Evolutionary conservation across 108 stramenopile genomes (phyloP).

Genomic region (Bacterosira constricta): DNA sequence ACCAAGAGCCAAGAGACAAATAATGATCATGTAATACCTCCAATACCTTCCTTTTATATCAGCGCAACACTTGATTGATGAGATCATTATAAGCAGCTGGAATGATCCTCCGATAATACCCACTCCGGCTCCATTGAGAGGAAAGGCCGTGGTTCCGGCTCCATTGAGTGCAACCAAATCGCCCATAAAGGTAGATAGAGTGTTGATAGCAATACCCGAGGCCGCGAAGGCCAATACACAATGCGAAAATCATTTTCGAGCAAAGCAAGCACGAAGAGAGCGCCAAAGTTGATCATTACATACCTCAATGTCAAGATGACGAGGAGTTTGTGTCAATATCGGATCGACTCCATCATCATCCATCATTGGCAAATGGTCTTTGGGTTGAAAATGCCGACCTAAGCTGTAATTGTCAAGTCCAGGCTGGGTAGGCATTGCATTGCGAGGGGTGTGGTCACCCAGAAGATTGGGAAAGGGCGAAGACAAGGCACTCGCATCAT

Average conservation of each 20-base stretch:
- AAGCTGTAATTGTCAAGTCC: not conserved
- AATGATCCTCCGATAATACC: conserved; percentile 83
- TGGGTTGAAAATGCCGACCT: not conserved
- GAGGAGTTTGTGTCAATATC: conserved; percentile 54
- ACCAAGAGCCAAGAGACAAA: conserved; percentile 59
- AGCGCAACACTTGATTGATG: conserved; percentile 72
- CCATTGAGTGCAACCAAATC: conserved; percentile 74
- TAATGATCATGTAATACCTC: conserved; percentile 67
- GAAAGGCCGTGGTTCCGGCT: conserved; percentile 56
- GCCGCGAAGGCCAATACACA: conserved; percentile 68
- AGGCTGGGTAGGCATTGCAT: conserved; percentile 1
- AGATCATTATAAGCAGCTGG: conserved; percentile 76
- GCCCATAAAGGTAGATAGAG: conserved; percentile 79
- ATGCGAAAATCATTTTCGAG: conserved; percentile 70
- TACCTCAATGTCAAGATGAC: conserved; percentile 70
- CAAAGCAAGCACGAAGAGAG: conserved; percentile 66
- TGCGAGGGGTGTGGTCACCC: not conserved
- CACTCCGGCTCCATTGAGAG: conserved; percentile 72
- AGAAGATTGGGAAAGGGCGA: conserved; percentile 19
- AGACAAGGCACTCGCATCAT: conserved; percentile 1
- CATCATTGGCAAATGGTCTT: not conserved
- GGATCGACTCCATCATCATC: conserved; percentile 67
- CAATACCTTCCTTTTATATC: conserved; percentile 60
- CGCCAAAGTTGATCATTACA: conserved; percentile 73
- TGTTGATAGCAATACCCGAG: conserved; percentile 84